phyloP scores from a whole-genome alignment of 306 rosid genomes.

The Herpetospermum pedunculosum region DNA sequence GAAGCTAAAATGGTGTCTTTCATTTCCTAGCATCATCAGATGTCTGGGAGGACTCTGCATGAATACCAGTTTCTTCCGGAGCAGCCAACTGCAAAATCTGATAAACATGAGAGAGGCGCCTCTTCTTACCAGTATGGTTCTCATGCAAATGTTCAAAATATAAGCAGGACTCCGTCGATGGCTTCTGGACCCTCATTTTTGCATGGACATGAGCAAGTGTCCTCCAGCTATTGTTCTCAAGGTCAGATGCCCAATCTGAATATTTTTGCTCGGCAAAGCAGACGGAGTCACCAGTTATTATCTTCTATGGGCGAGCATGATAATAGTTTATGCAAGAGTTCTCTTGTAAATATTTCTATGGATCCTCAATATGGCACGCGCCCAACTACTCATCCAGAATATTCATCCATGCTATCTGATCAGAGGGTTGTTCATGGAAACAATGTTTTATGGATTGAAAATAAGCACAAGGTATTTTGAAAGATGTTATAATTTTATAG shows the following conservation, averaged over 20 bases:
- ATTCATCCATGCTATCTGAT: conserved; percentile 28
- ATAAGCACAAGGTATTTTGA: conserved; percentile 53
- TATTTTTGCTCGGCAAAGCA: conserved; percentile 39
- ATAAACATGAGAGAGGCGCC: conserved; percentile 30
- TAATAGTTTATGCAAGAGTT: conserved; percentile 21
- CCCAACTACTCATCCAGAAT: conserved; percentile 31
- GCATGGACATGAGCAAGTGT: conserved; percentile 32
- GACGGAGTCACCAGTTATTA: conserved; percentile 24
- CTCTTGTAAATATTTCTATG: conserved; percentile 21
- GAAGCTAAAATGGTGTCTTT: neutral
- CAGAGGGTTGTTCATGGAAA: conserved; percentile 32
- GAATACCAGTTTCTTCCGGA: conserved; percentile 77
- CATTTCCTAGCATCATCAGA: conserved; percentile 23
- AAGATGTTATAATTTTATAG: neutral
- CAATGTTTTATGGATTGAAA: conserved; percentile 34
- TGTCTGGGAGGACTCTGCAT: conserved; percentile 45
- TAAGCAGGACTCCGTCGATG: conserved; percentile 23
- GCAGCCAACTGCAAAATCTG: conserved; percentile 54
- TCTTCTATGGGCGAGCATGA: conserved; percentile 33
- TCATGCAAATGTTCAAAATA: conserved; percentile 24
- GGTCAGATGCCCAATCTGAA: conserved; percentile 34
- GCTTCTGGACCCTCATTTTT: conserved; percentile 22
- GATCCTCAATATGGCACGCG: conserved; percentile 29
- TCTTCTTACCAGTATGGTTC: conserved; percentile 34
- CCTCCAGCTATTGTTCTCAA: conserved; percentile 36